These are phyloP conservation scores for Rhododendron molle DNA, from an alignment of 148 eudicot species.

Conservation along the genomic window DNA sequence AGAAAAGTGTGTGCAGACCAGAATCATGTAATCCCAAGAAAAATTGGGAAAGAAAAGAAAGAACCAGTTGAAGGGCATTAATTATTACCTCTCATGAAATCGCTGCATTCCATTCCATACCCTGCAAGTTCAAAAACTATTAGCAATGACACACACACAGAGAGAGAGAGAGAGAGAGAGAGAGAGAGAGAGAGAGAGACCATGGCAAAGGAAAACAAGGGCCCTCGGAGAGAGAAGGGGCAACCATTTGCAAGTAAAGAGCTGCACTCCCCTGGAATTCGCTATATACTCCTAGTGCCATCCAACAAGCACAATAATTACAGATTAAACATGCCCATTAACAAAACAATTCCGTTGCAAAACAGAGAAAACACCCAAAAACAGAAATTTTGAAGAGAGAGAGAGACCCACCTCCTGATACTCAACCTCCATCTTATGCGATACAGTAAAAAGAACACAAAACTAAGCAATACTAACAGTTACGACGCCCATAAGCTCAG, in stretches of 20 bases:
- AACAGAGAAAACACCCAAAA: neutral
- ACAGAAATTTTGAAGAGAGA: slow-evolving; percentile 10
- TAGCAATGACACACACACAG: neutral
- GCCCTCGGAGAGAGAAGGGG: slow-evolving; percentile 90
- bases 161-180: slow-evolving; percentile 1
- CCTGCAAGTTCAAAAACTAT: slow-evolving; percentile 48
- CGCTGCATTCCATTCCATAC: slow-evolving; percentile 99
- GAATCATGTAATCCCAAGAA: neutral
- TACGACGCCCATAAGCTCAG: neutral
- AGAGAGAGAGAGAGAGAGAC: slow-evolving; percentile 35
- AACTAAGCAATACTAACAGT: neutral
- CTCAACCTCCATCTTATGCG: slow-evolving; percentile 53
- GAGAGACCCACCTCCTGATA: slow-evolving; percentile 62
- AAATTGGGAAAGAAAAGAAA: neutral
- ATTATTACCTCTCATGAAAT: slow-evolving; percentile 90
- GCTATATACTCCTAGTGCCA: slow-evolving; percentile 52
- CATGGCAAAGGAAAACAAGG: slow-evolving; percentile 98
- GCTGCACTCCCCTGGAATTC: slow-evolving; percentile 81
- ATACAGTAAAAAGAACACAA: neutral
- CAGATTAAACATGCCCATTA: neutral
- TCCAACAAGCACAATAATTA: neutral
- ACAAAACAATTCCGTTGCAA: slow-evolving; percentile 2
- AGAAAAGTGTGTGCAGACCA: neutral
- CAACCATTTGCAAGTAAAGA: slow-evolving; percentile 95
- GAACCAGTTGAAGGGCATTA: slow-evolving; percentile 17